Base-by-base conservation (phyloP, 768 basidiomycete species). In the Lentinula lateritia region DNA sequence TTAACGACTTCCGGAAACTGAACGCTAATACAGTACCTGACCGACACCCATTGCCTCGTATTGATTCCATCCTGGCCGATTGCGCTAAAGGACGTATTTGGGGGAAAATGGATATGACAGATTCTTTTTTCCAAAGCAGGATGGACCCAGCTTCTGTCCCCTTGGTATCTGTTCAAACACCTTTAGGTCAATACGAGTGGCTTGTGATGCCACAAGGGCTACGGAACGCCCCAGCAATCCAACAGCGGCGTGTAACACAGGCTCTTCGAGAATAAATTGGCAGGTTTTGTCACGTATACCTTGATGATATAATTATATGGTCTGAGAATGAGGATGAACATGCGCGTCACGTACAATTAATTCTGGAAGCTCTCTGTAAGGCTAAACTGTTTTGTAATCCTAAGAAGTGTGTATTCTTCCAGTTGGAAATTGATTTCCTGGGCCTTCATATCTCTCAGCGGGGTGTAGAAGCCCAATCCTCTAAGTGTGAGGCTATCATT, bases 11-110 rank as follows among this genome's bases (percentile, higher is more conserved):
- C 15, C 39, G 39, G 39, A 41, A 41, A 41, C 39, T 41, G 39
- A 41, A 41, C 15, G 39, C 39, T 8, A 41, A 41, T 15, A 41
- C 39, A 41, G 15, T 41, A 8, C 39, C 39, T 41, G 39, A 41
- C 39, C 39, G 39, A 9, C 39, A 41, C 39, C 39, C 39, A 4
- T 15, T 41, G 8, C 39, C 39, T 41, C 39, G 39, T 41, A 41
- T 41, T 41, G 39, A 41, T 15, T 15, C 1, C 9, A 41, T 41
- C 39, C 39, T 41, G 9, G 39, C 39, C 15, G 74, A 78, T 52
- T 75, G 73, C 58, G 72, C 69, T 0, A 72, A 73, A 52, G 77
- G 76, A 0, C 71, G 68, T n/a, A 64, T 77, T 0, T 80, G 70
- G 60, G 72, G 66, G 0, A 75, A 23, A 23, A 23, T 23, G 23